Conservation (phyloP, 805 yeast species). For the Yamadazyma tumulicola region DNA sequence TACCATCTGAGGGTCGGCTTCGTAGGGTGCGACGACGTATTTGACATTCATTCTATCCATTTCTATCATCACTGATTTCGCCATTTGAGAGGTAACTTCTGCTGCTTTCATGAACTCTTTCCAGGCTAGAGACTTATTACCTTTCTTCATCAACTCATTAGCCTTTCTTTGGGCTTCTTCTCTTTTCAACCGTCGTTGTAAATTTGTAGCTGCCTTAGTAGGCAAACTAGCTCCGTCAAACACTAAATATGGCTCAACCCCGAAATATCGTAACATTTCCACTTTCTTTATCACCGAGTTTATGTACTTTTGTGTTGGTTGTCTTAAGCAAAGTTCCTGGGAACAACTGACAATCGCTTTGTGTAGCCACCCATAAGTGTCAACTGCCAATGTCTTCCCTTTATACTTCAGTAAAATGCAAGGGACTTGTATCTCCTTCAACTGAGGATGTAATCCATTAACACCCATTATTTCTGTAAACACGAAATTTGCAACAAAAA, state of each 20-base stretch:
- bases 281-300: constrained; percentile 67
- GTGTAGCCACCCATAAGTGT: constrained; percentile 96
- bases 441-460: constrained; percentile 72
- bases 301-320: constrained; percentile 69
- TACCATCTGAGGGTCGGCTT: constrained; percentile 97
- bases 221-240: constrained; percentile 91
- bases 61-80: constrained; percentile 74
- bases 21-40: constrained; percentile 94
- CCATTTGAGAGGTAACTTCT: constrained; percentile 88
- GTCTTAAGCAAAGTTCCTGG: constrained; percentile 67
- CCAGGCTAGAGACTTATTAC: constrained; percentile 59
- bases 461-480: constrained; percentile 79
- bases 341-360: constrained; percentile 81
- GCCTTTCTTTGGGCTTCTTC: constrained; percentile 58
- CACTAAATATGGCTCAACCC: constrained; percentile 80
- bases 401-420: constrained; percentile 55
- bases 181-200: constrained; percentile 56
- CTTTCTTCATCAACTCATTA: constrained; percentile 44
- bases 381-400: constrained; percentile 85
- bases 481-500: too few relatives aligned
- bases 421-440: constrained; percentile 68
- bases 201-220: constrained; percentile 71
- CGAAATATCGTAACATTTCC: constrained; percentile 60
- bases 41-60: constrained; percentile 55
- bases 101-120: constrained; percentile 74